A percentile compares a stretch with the other conserved stretches of the same genome.
These are phyloP conservation scores for Stephania japonica DNA, from an alignment of 164 flowering plant species.

Conservation along the genomic window DNA sequence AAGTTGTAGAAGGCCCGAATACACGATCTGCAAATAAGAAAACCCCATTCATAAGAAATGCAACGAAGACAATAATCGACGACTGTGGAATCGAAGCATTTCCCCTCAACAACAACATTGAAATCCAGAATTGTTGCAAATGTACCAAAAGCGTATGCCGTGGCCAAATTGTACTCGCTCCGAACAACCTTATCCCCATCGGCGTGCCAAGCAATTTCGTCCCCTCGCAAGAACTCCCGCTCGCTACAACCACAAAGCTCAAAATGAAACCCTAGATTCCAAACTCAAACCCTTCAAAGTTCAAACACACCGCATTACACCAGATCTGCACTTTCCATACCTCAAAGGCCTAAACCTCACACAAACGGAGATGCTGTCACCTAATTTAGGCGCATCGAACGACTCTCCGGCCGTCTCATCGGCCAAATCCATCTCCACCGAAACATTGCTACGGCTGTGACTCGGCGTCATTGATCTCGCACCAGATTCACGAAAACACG, in stretches of 20 bases:
- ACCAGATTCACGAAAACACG: slow-evolving; percentile 13
- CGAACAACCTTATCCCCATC: slow-evolving; percentile 92
- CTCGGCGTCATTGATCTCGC: slow-evolving; percentile 68
- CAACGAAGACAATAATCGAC: neutral
- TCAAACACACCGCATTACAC: slow-evolving; percentile 11
- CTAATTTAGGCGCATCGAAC: slow-evolving; percentile 41
- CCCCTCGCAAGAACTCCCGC: slow-evolving; percentile 87
- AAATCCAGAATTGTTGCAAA: slow-evolving; percentile 1
- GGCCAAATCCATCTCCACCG: slow-evolving; percentile 36
- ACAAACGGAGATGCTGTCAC: slow-evolving; percentile 86
- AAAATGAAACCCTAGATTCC: slow-evolving; percentile 14
- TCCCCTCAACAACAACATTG: neutral
- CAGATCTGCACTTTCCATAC: slow-evolving; percentile 52
- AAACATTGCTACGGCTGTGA: slow-evolving; percentile 28
- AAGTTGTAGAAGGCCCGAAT: slow-evolving; percentile 64
- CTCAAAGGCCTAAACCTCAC: slow-evolving; percentile 89
- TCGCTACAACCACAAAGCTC: slow-evolving; percentile 47
- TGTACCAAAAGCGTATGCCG: slow-evolving; percentile 92
- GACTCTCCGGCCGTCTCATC: slow-evolving; percentile 56
- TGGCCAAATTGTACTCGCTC: slow-evolving; percentile 75
- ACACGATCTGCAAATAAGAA: slow-evolving; percentile 56
- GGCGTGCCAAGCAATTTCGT: slow-evolving; percentile 90
- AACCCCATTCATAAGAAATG: neutral
- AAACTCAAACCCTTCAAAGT: slow-evolving; percentile 14
- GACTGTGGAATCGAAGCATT: neutral